Conservation (phyloP, 208 protist genomes). For the Acanthamoeba lenticulata region DNA sequence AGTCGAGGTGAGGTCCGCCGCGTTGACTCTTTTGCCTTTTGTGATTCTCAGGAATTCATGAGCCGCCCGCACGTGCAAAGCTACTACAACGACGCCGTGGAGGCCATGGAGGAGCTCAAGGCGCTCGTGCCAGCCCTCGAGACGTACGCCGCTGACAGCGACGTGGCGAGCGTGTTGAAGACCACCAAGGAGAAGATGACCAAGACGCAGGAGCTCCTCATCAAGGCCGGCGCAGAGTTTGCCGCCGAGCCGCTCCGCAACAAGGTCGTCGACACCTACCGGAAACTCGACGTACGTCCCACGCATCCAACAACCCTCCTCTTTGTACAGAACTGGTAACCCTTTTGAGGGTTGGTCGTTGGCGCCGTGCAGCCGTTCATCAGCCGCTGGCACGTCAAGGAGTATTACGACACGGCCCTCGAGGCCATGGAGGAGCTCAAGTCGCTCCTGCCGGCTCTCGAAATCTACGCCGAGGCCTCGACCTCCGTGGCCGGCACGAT, state of each 20-base stretch:
- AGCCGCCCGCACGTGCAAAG: background rate
- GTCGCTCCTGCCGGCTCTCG: conserved; percentile 3
- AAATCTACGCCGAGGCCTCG: background rate
- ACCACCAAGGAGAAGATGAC: background rate
- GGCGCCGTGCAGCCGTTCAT: background rate
- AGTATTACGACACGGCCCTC: conserved; percentile 40
- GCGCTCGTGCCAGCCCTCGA: background rate
- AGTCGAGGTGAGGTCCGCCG: background rate
- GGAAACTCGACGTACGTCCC: conserved; percentile 29
- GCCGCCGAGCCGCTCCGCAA: conserved; percentile 29
- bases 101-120: conserved; percentile 40
- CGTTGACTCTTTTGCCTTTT: background rate
- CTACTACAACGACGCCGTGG: conserved; percentile 48
- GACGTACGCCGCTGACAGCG: background rate
- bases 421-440: conserved; percentile 34
- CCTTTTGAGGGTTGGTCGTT: no score
- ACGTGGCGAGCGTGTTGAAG: background rate
- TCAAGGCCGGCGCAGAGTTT: background rate
- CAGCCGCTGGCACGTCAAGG: conserved; percentile 41
- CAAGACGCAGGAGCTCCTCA: background rate
- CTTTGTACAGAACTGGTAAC: no score
- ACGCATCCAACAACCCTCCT: no score
- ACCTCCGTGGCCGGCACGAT: conserved; percentile 14
- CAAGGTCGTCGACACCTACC: conserved; percentile 1
- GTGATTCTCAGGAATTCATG: background rate